Evolutionary conservation across 2,329 filamentous ascomycete species (phyloP).

Genomic region (Gyromitra esculenta): DNA sequence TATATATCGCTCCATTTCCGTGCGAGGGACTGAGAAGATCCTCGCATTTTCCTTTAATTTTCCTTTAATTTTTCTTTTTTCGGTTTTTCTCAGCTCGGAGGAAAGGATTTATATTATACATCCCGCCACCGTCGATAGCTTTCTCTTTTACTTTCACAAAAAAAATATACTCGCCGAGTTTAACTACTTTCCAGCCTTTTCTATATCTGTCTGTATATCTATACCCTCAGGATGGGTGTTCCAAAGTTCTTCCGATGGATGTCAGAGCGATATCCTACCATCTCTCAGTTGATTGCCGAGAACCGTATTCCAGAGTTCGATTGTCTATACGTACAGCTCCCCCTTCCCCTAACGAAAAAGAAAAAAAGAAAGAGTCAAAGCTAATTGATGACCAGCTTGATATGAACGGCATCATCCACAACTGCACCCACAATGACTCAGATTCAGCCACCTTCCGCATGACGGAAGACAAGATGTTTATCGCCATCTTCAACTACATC

Average conservation of each 20-base stretch:
- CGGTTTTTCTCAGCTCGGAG: slow-evolving; percentile 7
- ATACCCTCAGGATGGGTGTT: slow-evolving; percentile 68
- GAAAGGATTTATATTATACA: slow-evolving; percentile 27
- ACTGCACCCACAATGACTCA: slow-evolving; percentile 97
- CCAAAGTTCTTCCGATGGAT: slow-evolving; percentile 99
- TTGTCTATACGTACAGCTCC: slow-evolving; percentile 77
- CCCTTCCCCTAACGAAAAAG: neutral
- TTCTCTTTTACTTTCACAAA: neutral
- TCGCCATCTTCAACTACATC: slow-evolving; percentile 99
- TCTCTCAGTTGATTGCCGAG: slow-evolving; percentile 97
- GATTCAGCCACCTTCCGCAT: slow-evolving; percentile 91
- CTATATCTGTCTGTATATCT: neutral
- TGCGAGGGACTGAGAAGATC: neutral
- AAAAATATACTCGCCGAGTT: neutral
- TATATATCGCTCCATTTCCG: slow-evolving; percentile 17
- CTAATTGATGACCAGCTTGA: slow-evolving; percentile 69
- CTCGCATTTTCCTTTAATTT: too few species aligned
- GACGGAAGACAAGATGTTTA: slow-evolving; percentile 99
- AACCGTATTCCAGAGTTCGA: slow-evolving; percentile 99
- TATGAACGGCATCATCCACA: slow-evolving; percentile 99
- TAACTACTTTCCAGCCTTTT: neutral
- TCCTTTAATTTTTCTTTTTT: slow-evolving; percentile 29
- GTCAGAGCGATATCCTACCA: slow-evolving; percentile 97
- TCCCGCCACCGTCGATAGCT: slow-evolving; percentile 16
- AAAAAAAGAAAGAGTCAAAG: slow-evolving; percentile 12